These are phyloP conservation scores for Pichia sporocuriosa DNA, from an alignment of 805 yeast species.

Conservation along the genomic window DNA sequence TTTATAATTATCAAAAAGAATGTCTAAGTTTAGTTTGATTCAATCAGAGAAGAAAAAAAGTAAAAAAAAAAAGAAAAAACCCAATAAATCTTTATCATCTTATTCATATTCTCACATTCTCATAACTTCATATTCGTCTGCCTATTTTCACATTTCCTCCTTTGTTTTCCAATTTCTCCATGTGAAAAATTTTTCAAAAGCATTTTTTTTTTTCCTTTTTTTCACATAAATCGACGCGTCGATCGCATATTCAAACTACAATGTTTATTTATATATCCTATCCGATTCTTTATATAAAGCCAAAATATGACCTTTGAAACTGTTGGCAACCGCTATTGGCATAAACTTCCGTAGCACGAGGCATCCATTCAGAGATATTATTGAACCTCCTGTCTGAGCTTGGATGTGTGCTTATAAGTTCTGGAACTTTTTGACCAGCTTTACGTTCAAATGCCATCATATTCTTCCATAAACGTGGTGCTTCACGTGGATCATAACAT, in stretches of 20 bases:
- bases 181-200: too few relatives aligned
- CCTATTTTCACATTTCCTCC: too few relatives aligned
- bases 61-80: not conserved
- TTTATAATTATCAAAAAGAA: not conserved
- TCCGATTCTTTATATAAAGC: too few relatives aligned
- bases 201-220: too few relatives aligned
- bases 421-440: conserved; percentile 34
- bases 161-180: too few relatives aligned
- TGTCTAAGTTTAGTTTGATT: not conserved
- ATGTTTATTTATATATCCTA: too few relatives aligned
- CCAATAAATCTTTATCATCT: not conserved
- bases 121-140: too few relatives aligned
- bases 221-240: too few relatives aligned
- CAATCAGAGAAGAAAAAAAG: not conserved
- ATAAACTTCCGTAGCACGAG: conserved; percentile 41
- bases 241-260: too few relatives aligned
- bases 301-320: not conserved
- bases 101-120: too few relatives aligned
- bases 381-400: conserved; percentile 64
- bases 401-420: conserved; percentile 86
- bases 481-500: conserved; percentile 74
- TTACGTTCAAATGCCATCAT: conserved; percentile 53
- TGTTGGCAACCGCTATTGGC: conserved; percentile 36
- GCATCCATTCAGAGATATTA: conserved; percentile 64
- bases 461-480: conserved; percentile 74